phyloP scores from a whole-genome alignment of 1,284 basidiomycete genomes.

The Pascua guehoae region DNA sequence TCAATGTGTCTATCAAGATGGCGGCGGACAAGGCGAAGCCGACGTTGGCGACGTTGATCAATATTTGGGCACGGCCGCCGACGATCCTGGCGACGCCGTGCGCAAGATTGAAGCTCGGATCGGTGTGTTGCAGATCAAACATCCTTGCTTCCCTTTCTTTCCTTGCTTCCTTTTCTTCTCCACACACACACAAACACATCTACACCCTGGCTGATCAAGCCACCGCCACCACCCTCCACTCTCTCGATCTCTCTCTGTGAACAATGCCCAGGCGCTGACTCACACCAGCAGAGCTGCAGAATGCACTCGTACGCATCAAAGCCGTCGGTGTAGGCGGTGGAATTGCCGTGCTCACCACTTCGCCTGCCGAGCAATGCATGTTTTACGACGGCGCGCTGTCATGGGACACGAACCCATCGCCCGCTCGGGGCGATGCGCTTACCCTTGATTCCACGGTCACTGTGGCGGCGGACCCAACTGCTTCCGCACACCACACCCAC shows the following conservation, averaged over 20 bases:
- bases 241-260: too few species aligned
- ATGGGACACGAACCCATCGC: neutral
- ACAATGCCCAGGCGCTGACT: constrained; percentile 2
- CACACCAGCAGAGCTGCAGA: constrained; percentile 22
- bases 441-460: neutral
- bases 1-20: constrained; percentile 33
- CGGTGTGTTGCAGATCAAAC: constrained; percentile 21
- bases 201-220: neutral
- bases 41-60: neutral
- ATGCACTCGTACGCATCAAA: constrained; percentile 7
- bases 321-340: neutral
- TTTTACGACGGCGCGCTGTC: neutral
- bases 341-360: too few species aligned
- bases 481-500: too few species aligned
- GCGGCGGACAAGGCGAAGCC: neutral
- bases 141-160: too few species aligned
- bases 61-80: neutral
- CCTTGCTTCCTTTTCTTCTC: neutral
- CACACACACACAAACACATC: neutral
- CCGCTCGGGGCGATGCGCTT: neutral
- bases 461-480: too few species aligned
- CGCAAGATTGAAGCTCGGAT: constrained; percentile 32
- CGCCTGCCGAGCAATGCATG: too few species aligned
- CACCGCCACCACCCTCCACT: neutral
- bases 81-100: constrained; percentile 14